Conservation (phyloP, 2,329 filamentous ascomycete genomes). For the Talaromyces sp. region DNA sequence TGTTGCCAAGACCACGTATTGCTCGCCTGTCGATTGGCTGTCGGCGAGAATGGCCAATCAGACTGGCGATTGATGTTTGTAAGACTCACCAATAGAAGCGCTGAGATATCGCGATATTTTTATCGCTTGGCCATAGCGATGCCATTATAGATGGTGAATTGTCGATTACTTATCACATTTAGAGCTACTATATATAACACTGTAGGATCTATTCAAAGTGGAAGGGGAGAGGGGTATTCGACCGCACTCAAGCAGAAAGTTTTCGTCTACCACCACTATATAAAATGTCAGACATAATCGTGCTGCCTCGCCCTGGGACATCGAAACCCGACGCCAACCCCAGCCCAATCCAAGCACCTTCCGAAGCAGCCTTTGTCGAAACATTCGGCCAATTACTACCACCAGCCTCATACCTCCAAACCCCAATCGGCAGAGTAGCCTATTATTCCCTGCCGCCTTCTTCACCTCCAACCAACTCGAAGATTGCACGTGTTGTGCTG, state of each 20-base stretch:
- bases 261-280: neutral
- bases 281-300: slow-evolving; percentile 5
- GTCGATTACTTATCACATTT: neutral
- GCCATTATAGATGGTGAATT: neutral
- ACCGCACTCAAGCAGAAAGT: neutral
- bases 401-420: slow-evolving; percentile 24
- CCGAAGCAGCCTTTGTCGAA: slow-evolving; percentile 24
- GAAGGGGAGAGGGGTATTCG: neutral
- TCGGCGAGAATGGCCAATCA: neutral
- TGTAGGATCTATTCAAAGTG: neutral
- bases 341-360: slow-evolving; percentile 23
- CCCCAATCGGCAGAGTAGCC: slow-evolving; percentile 6
- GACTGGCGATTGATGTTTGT: no score
- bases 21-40: neutral
- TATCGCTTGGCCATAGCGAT: neutral
- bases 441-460: neutral
- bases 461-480: neutral
- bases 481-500: slow-evolving; percentile 6
- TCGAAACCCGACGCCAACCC: neutral
- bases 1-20: neutral
- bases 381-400: slow-evolving; percentile 23
- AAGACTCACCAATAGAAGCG: neutral
- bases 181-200: neutral
- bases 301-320: slow-evolving; percentile 10
- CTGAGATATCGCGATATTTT: neutral